Conservation (phyloP, 805 yeast genomes). For the Saccharomycopsis javanensis region DNA sequence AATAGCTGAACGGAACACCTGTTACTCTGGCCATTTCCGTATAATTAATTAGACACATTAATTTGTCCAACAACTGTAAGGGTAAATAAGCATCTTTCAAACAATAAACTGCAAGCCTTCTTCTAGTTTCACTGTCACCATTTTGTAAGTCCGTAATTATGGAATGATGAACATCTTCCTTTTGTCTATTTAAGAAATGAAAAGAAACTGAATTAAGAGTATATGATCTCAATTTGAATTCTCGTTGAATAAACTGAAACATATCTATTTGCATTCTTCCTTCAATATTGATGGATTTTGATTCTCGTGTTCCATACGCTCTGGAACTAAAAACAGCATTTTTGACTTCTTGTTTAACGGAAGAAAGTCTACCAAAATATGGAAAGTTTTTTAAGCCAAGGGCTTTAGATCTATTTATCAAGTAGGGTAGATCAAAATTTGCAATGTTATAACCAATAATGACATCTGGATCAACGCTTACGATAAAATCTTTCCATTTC, state of each 20-base stretch:
- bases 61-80: conserved; percentile 73
- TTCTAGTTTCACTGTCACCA: conserved; percentile 84
- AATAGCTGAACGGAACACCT: conserved; percentile 91
- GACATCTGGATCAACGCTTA: conserved; percentile 85
- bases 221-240: conserved; percentile 87
- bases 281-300: conserved; percentile 83
- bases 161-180: conserved; percentile 96
- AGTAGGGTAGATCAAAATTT: conserved; percentile 91
- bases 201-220: conserved; percentile 94
- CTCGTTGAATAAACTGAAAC: conserved; percentile 87
- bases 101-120: conserved; percentile 95
- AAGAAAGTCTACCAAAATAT: conserved; percentile 68
- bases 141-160: conserved; percentile 91
- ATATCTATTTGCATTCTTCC: conserved; percentile 94
- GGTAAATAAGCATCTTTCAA: conserved; percentile 94
- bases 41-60: conserved; percentile 94
- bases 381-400: conserved; percentile 62
- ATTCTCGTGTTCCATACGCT: conserved; percentile 94
- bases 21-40: conserved; percentile 99
- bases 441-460: conserved; percentile 93
- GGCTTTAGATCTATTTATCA: conserved; percentile 77
- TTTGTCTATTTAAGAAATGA: conserved; percentile 86
- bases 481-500: conserved; percentile 81
- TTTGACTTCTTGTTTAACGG: conserved; percentile 64
- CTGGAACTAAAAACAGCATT: conserved; percentile 83